Evolutionary conservation across 805 yeast genomes (phyloP).

Genomic region (Lachancea lanzarotensis): DNA sequence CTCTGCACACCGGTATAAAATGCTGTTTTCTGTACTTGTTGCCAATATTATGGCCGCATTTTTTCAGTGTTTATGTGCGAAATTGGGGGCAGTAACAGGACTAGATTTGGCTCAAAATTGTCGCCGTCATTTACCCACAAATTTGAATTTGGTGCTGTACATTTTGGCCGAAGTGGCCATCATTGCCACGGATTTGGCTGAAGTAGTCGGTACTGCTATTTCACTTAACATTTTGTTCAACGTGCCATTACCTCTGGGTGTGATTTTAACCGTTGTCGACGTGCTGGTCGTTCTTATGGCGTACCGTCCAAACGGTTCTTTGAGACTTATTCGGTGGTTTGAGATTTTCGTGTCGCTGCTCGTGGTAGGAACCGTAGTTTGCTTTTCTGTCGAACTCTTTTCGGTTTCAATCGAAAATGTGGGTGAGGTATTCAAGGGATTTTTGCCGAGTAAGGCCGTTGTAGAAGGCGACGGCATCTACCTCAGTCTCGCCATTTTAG

Average conservation of each 20-base stretch:
- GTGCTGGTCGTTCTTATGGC: slow-evolving; percentile 82
- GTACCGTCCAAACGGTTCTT: slow-evolving; percentile 77
- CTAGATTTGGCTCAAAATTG: slow-evolving; percentile 85
- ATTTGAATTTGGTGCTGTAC: slow-evolving; percentile 57
- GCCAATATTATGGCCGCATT: slow-evolving; percentile 84
- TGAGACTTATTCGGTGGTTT: slow-evolving; percentile 68
- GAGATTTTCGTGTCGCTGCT: slow-evolving; percentile 75
- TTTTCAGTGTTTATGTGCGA: slow-evolving; percentile 77
- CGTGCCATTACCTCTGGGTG: slow-evolving; percentile 78
- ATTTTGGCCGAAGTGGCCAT: slow-evolving; percentile 83
- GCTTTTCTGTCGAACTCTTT: slow-evolving; percentile 73
- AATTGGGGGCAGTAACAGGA: slow-evolving; percentile 91
- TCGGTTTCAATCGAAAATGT: slow-evolving; percentile 54
- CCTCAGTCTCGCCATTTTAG: slow-evolving; percentile 76
- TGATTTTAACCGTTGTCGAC: slow-evolving; percentile 75
- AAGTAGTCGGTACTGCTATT: slow-evolving; percentile 96
- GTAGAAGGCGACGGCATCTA: slow-evolving; percentile 61
- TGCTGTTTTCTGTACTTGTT: slow-evolving; percentile 69
- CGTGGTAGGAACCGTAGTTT: slow-evolving; percentile 75
- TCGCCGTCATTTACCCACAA: slow-evolving; percentile 60
- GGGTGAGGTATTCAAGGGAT: slow-evolving; percentile 63
- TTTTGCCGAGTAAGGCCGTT: slow-evolving; percentile 46
- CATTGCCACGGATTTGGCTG: slow-evolving; percentile 93
- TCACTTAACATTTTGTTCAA: slow-evolving; percentile 77
- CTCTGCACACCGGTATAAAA: slow-evolving; percentile 73